Percentiles rank a stretch among this genome's conserved stretches.
These are phyloP conservation scores for Apiosordaria backusii DNA, from an alignment of 495 filamentous ascomycete species.

Conservation along the genomic window DNA sequence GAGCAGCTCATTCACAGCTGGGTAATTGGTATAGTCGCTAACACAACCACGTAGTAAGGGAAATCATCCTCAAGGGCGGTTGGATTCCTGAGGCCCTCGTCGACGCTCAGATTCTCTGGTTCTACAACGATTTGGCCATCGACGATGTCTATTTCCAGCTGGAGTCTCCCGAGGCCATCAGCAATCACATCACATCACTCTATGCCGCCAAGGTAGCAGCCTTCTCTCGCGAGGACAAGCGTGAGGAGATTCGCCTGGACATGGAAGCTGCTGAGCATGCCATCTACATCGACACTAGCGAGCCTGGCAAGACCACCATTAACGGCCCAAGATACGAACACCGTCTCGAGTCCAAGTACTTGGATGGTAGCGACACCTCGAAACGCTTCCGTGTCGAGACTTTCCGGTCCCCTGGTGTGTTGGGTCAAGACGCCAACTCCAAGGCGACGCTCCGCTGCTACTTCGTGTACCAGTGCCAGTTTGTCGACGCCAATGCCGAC, in stretches of 20 bases:
- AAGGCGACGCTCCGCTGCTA: constrained; percentile 91
- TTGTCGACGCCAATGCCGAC: constrained; percentile 67
- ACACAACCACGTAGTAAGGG: constrained; percentile 37
- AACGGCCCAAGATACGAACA: constrained; percentile 87
- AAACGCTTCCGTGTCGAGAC: constrained; percentile 86
- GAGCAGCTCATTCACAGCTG: constrained; percentile 27
- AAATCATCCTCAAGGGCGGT: constrained; percentile 44
- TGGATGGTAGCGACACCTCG: constrained; percentile 65
- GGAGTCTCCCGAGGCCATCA: constrained; percentile 80
- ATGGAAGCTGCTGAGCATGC: constrained; percentile 94
- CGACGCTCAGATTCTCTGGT: constrained; percentile 84
- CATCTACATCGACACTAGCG: constrained; percentile 97
- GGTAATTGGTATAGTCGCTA: constrained; percentile 15
- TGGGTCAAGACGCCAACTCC: constrained; percentile 46
- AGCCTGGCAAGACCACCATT: constrained; percentile 71
- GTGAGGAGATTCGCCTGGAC: constrained; percentile 87
- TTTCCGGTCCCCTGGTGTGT: constrained; percentile 82
- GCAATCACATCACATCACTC: constrained; percentile 89
- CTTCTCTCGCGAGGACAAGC: constrained; percentile 88
- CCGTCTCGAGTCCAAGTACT: constrained; percentile 90
- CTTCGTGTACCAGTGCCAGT: constrained; percentile 95
- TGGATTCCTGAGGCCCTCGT: constrained; percentile 86
- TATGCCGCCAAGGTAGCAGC: constrained; percentile 98
- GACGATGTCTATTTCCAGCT: constrained; percentile 99
- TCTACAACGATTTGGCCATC: constrained; percentile 95